These are phyloP conservation scores for Kwoniella dejecticola DNA, from an alignment of 768 basidiomycete genomes.

Conservation along the genomic window DNA sequence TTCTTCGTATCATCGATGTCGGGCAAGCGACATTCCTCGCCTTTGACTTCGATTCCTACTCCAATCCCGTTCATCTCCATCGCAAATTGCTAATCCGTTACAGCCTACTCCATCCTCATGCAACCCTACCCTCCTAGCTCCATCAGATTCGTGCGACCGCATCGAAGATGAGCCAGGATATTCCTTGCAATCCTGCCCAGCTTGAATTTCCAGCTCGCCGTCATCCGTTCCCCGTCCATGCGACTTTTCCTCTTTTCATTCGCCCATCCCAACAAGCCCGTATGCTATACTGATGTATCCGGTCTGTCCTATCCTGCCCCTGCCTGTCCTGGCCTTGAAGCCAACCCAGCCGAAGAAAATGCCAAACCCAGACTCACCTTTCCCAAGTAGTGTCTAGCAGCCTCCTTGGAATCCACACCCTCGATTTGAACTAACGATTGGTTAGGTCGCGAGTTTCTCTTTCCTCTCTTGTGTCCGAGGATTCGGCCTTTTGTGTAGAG, in stretches of 20 bases:
- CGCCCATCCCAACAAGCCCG: neutral
- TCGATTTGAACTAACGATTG: slow-evolving; percentile 96
- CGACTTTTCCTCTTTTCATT: neutral
- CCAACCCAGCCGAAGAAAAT: neutral
- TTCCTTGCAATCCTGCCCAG: no score
- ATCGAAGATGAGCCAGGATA: no score
- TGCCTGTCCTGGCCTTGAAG: neutral
- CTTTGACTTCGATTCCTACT: no score
- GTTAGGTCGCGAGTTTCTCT: slow-evolving; percentile 94
- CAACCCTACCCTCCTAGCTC: no score
- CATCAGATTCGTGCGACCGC: no score
- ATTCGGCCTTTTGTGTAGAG: slow-evolving; percentile 96
- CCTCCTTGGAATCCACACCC: slow-evolving; percentile 88
- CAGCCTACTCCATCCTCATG: no score
- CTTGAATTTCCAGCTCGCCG: no score
- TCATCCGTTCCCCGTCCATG: no score
- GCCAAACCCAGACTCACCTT: slow-evolving; percentile 70
- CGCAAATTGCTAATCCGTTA: no score
- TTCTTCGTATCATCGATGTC: neutral
- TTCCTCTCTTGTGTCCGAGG: slow-evolving; percentile 96
- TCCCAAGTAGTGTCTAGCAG: slow-evolving; percentile 96
- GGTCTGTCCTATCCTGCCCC: neutral
- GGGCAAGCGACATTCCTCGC: no score
- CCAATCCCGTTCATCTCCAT: no score
- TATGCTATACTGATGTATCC: neutral